Conservation (phyloP, 306 rosid species). For the Canavalia gladiata region DNA sequence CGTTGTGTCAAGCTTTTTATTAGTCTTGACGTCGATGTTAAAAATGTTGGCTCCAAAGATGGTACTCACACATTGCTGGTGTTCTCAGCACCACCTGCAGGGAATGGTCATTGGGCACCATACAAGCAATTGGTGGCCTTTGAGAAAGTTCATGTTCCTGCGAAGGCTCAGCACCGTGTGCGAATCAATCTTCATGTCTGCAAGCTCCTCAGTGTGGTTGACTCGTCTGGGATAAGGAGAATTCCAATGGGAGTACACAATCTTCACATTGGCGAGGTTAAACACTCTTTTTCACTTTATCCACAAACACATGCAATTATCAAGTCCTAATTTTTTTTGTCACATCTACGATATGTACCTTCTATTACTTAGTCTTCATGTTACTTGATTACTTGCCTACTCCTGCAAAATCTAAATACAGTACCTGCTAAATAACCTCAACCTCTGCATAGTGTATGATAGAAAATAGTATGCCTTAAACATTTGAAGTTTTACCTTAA, state of each 20-base stretch:
- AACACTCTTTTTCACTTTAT: constrained; percentile 64
- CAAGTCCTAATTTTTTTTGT: constrained; percentile 51
- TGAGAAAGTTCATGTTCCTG: constrained; percentile 67
- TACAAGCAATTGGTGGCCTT: constrained; percentile 74
- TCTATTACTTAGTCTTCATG: background rate
- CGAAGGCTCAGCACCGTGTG: constrained; percentile 60
- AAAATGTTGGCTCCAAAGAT: constrained; percentile 68
- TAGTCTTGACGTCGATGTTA: constrained; percentile 65
- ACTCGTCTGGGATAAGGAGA: constrained; percentile 70
- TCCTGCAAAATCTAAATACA: background rate
- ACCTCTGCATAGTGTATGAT: background rate
- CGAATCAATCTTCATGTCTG: constrained; percentile 73
- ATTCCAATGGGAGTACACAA: constrained; percentile 74
- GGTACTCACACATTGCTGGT: constrained; percentile 77
- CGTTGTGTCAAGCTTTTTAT: constrained; percentile 67
- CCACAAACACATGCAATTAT: constrained; percentile 60
- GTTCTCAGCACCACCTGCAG: constrained; percentile 68
- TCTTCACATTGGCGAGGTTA: constrained; percentile 64
- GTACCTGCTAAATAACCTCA: background rate
- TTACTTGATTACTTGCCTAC: background rate
- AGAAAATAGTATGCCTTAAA: background rate
- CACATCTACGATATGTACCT: background rate
- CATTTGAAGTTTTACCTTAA: constrained; percentile 14
- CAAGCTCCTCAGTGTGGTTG: constrained; percentile 83
- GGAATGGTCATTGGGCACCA: constrained; percentile 70